Conservation (phyloP, 1,284 basidiomycete genomes). For the Sanguinoderma infundibulare region DNA sequence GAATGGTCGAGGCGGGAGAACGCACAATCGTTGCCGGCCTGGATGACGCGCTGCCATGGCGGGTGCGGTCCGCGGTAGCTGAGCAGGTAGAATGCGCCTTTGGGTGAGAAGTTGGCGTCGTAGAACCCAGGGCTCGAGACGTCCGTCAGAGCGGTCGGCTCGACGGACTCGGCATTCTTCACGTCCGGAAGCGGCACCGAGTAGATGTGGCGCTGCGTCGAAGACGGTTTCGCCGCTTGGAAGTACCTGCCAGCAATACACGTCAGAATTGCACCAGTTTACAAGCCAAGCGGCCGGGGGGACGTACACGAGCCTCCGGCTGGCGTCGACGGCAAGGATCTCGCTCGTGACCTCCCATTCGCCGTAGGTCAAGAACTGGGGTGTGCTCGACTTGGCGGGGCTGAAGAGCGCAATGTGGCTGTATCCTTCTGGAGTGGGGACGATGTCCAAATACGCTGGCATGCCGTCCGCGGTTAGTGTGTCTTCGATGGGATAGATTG, state of each 20-base stretch:
- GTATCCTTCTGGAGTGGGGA: constrained; percentile 80
- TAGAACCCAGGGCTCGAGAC: constrained; percentile 64
- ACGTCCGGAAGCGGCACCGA: constrained; percentile 66
- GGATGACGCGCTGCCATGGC: constrained; percentile 86
- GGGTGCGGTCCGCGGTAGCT: constrained; percentile 82
- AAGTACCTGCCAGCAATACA: constrained; percentile 70
- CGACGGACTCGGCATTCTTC: constrained; percentile 33
- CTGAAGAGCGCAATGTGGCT: constrained; percentile 91
- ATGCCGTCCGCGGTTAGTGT: constrained; percentile 45
- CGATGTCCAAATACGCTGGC: constrained; percentile 85
- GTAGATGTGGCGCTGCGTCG: constrained; percentile 86
- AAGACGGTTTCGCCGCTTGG: constrained; percentile 81
- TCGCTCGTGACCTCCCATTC: constrained; percentile 87
- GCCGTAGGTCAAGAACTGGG: constrained; percentile 85
- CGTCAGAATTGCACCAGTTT: neutral
- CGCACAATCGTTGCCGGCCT: constrained; percentile 64
- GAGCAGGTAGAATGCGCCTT: constrained; percentile 85
- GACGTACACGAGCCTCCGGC: constrained; percentile 74
- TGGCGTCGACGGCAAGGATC: constrained; percentile 75
- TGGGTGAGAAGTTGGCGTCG: constrained; percentile 77
- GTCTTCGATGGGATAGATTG: constrained; percentile 59
- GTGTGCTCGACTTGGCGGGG: constrained; percentile 68
- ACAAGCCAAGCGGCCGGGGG: neutral
- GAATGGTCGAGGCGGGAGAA: constrained; percentile 9
- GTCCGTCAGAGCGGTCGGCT: constrained; percentile 72